Base-by-base conservation (phyloP, 2,329 filamentous ascomycete genomes). In the Triangularia setosa region DNA sequence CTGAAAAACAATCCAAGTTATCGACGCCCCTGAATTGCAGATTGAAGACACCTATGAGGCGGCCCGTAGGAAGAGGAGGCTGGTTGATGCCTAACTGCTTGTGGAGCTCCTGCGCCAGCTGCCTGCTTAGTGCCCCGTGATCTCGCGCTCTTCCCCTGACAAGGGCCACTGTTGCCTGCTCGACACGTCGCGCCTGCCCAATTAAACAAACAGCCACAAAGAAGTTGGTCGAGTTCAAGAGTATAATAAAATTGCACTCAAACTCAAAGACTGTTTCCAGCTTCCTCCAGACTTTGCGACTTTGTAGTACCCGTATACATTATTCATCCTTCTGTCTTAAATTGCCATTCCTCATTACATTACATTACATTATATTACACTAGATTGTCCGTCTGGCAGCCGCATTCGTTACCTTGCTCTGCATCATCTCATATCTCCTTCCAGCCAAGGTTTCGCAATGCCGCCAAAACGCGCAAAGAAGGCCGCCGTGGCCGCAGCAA, bases 131-230 rank as follows among this genome's bases (percentile, higher is more conserved):
- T 23, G 60, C 59, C 68, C 35, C 64, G 67, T 69, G 65, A 69
- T 64, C 48, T 61, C 67, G 65, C 63, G 68, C n/a, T 33, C 8
- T 53, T 25, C 16, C 30, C 33, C 55, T 12, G 48, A 16, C 53
- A 57, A 54, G 64, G 56, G 53, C n/a, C n/a, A 61, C 52, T 70
- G 68, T 69, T 70, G 68, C 68, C 68, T 70, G 67, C 63, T 64
- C 33, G 54, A 65, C 67, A 18, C 40, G 44, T 27, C 30, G 60
- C 62, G 62, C 59, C 59, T 64, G 56, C 52, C n/a, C 40, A 61
- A 61, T 27, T 14, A n/a, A 11, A 30, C 52, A 48, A 24, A 61
- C 60, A 16, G 33, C 8, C 12, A 44, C 12, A 55, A 48, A 40
- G 3, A 53, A 40, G 18, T 58, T 62, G 56, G 33, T 63, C 33